Evolutionary conservation across 164 flowering plant species (phyloP), one percentile per base, ranked within the genome.

Genomic region (Taxillus chinensis): DNA sequence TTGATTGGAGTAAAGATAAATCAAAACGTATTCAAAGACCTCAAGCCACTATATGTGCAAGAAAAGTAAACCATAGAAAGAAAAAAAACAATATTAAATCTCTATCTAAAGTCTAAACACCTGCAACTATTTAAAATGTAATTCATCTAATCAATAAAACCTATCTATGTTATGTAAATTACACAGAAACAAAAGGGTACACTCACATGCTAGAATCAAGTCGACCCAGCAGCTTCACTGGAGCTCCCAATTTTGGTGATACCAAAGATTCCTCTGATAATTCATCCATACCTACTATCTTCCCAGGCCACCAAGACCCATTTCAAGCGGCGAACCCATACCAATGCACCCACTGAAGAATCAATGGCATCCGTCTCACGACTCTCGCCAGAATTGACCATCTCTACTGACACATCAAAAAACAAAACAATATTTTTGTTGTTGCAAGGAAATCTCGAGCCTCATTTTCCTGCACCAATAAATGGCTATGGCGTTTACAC

Each of bases 301-400:
- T 76, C n/a, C 97, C 98, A 4, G 98, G 98, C 98, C 98, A 92
- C 98, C 98, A 92, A 5, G 92, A 83, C 71, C 98, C 98, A 62
- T 92, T 92, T 45, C 90, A 63, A 63, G 39, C 98, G 77, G 53
- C 87, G 82, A 55, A 92, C 90, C 98, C 98, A 92, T 48, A 92
- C 96, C 67, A 92, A 70, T 48, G 80, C 82, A 5, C 97, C 96
- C 14, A 79, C 92, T 4, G 79, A 64, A 16, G 80, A 70, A 64
- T 84, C 87, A 59, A 90, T 77, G 64, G 48, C 71, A 50, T 75
- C 82, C 39, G 16, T 56, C 62, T 78, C 84, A 41, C n/a, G n/a
- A n/a, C n/a, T n/a, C n/a, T n/a, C n/a, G n/a, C 69, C 69, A 63
- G 79, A 65, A 73, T 83, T 79, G 52, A 78, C 84, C 87, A 85